phyloP scores from a whole-genome alignment of 495 filamentous ascomycete species.

The Haplographium delicatum region DNA sequence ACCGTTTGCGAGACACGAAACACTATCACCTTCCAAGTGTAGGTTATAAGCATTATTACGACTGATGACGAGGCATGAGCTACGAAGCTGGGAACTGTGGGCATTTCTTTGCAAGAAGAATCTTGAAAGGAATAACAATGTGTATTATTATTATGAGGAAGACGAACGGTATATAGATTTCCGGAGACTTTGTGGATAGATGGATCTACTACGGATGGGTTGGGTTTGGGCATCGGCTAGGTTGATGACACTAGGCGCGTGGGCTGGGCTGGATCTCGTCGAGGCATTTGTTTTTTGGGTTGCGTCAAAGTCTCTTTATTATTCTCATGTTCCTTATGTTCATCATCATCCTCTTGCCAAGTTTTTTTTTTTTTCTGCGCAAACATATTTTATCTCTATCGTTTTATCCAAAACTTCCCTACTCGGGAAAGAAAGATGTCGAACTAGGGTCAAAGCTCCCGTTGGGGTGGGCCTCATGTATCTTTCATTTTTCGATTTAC shows the following conservation, averaged over 20 bases:
- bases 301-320: background rate
- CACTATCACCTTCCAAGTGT: slow-evolving; percentile 2
- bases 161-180: slow-evolving; percentile 15
- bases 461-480: too few species aligned
- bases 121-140: slow-evolving; percentile 22
- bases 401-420: too few species aligned
- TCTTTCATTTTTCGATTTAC: too few species aligned
- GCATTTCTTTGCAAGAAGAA: slow-evolving; percentile 14
- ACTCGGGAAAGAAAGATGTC: too few species aligned
- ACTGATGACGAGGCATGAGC: slow-evolving; percentile 26
- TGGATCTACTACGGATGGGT: too few species aligned
- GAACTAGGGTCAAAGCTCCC: too few species aligned
- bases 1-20: too few species aligned
- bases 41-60: too few species aligned
- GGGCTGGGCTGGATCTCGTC: slow-evolving; percentile 9
- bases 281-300: slow-evolving; percentile 14
- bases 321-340: background rate
- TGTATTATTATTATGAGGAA: slow-evolving; percentile 26
- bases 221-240: background rate
- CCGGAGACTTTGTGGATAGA: too few species aligned
- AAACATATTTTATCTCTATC: too few species aligned
- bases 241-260: background rate
- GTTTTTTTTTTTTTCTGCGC: background rate
- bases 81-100: too few species aligned
- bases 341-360: background rate